These are phyloP conservation scores for Aspergillus ibericus DNA, from an alignment of 2,329 filamentous ascomycete genomes.

Conservation along the genomic window DNA sequence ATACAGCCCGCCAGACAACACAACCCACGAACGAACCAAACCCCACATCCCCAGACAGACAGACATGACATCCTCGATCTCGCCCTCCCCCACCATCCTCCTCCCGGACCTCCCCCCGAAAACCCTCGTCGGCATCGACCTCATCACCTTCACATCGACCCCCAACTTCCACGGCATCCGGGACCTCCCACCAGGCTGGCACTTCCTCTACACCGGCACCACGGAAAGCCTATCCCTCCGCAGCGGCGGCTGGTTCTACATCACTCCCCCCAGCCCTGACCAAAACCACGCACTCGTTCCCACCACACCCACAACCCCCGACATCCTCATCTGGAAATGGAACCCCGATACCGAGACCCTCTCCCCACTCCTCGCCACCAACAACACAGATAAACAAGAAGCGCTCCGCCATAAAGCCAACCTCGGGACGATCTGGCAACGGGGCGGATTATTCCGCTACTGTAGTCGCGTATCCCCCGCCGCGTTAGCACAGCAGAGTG, in stretches of 20 bases:
- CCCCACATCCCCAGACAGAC: not conserved
- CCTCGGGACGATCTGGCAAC: constrained; percentile 57
- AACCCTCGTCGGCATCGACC: constrained; percentile 53
- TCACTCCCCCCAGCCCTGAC: no score
- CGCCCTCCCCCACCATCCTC: constrained; percentile 39
- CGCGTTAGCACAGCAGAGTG: constrained; percentile 35
- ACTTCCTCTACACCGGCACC: constrained; percentile 62
- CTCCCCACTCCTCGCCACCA: constrained; percentile 29
- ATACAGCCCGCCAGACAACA: not conserved
- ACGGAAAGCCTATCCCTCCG: constrained; percentile 60
- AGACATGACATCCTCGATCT: not conserved
- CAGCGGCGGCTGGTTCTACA: constrained; percentile 62
- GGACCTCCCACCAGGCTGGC: constrained; percentile 57
- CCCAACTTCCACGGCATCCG: constrained; percentile 62
- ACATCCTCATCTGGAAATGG: constrained; percentile 60
- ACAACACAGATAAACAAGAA: constrained; percentile 47
- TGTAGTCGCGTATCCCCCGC: constrained; percentile 41
- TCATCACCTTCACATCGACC: constrained; percentile 63
- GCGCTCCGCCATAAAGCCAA: constrained; percentile 56
- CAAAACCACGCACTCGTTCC: constrained; percentile 7
- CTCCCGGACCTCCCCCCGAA: constrained; percentile 47
- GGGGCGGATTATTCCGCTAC: constrained; percentile 46
- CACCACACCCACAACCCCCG: constrained; percentile 30
- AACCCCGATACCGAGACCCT: constrained; percentile 39
- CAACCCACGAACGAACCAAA: not conserved